A percentile compares a stretch with the other conserved stretches of the same genome.
These are phyloP conservation scores for Novymonas esmeraldas DNA, from an alignment of 208 protist genomes.

Conservation along the genomic window DNA sequence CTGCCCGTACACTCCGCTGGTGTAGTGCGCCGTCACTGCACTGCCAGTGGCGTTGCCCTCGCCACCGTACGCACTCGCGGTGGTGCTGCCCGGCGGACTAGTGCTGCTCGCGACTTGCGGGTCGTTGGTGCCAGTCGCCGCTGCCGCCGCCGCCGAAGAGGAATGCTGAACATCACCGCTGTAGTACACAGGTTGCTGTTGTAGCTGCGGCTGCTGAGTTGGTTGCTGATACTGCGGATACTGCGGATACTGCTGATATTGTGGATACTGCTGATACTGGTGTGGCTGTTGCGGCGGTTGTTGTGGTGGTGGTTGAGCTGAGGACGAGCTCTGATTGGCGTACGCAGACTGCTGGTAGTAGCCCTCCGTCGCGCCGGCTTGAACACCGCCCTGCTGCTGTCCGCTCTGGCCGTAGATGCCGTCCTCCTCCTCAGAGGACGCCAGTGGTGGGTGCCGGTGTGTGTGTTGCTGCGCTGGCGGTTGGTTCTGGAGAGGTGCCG, in stretches of 20 bases:
- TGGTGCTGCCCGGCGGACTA: constrained; percentile 8
- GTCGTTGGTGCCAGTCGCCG: neutral
- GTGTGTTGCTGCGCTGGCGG: neutral
- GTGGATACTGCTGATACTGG: constrained; percentile 7
- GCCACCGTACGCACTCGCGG: constrained; percentile 1
- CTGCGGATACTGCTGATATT: neutral
- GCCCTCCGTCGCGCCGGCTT: constrained; percentile 4
- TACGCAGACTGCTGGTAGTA: constrained; percentile 9
- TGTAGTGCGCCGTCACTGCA: neutral
- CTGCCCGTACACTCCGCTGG: neutral
- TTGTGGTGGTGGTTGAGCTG: neutral
- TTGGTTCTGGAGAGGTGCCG: neutral
- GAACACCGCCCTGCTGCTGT: neutral
- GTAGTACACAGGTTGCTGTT: neutral
- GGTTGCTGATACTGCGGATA: constrained; percentile 4
- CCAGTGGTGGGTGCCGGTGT: neutral
- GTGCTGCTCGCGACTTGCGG: neutral
- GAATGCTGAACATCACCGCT: neutral
- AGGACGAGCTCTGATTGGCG: neutral
- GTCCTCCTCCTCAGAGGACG: constrained; percentile 4
- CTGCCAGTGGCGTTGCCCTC: constrained; percentile 4
- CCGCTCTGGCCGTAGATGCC: constrained; percentile 3
- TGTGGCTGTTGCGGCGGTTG: constrained; percentile 1
- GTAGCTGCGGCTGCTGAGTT: constrained; percentile 2
- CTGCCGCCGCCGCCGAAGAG: neutral